Evolutionary conservation across 257 asterid species (phyloP).

Genomic region (Solanum piurae): DNA sequence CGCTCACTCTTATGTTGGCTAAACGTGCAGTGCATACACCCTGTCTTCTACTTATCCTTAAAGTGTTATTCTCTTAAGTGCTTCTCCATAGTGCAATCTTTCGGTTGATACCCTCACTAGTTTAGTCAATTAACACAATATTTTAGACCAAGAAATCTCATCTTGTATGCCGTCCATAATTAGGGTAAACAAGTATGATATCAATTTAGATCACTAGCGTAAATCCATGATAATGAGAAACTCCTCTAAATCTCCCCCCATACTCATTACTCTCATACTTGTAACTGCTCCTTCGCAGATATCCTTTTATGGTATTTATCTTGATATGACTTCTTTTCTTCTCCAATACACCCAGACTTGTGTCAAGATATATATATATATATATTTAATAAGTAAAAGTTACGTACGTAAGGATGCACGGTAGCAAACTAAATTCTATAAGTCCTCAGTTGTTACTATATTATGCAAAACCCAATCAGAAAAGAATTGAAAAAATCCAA

Average conservation of each 20-base stretch:
- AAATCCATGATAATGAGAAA: not conserved
- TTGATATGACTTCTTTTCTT: not conserved
- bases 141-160: not conserved
- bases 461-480: not conserved
- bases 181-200: not conserved
- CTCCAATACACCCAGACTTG: not conserved
- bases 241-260: not conserved
- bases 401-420: not conserved
- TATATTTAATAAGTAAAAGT: not conserved
- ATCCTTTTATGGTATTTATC: not conserved
- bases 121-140: not conserved
- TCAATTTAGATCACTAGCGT: not conserved
- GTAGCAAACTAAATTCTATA: not conserved
- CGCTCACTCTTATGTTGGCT: not conserved
- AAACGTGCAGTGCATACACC: not conserved
- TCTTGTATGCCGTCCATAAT: not conserved
- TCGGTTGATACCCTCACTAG: not conserved
- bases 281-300: not conserved
- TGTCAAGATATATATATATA: not conserved
- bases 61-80: not conserved
- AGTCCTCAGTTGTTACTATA: not conserved
- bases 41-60: not conserved
- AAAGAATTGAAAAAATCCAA: not conserved
- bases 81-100: not conserved
- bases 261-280: not conserved